A percentile compares a stretch with the other conserved stretches of the same genome.
Evolutionary conservation across 768 basidiomycete species (phyloP).

Genomic region (Boletellus ananas): DNA sequence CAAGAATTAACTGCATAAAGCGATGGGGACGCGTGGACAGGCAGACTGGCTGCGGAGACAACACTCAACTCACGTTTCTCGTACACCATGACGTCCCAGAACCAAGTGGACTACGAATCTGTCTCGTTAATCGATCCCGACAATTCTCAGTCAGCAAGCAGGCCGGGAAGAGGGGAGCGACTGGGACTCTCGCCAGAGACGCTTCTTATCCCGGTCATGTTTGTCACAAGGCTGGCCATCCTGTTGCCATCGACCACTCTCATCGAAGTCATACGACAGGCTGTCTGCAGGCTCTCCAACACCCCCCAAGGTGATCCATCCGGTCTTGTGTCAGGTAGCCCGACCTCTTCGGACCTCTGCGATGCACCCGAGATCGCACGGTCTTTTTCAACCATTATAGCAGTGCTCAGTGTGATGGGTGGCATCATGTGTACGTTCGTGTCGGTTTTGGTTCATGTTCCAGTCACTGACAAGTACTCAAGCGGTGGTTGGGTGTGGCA

Average conservation of each 20-base stretch:
- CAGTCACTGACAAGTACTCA: background rate
- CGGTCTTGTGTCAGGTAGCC: conserved; percentile 5
- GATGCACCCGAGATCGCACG: conserved; percentile 17
- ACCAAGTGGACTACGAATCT: background rate
- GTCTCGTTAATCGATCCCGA: conserved; percentile 8
- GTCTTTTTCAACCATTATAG: conserved; percentile 19
- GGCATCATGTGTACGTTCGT: conserved; percentile 22
- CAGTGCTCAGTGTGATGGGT: conserved; percentile 11
- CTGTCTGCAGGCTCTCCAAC: conserved; percentile 28
- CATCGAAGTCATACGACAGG: conserved; percentile 22
- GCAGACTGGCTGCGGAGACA: too few species aligned
- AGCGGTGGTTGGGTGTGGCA: conserved; percentile 25
- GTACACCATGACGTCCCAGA: too few species aligned
- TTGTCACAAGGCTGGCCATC: conserved; percentile 20
- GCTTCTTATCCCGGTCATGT: conserved; percentile 27
- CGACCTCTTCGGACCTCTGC: conserved; percentile 15
- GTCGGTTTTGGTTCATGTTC: background rate
- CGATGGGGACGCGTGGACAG: too few species aligned
- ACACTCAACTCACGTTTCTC: too few species aligned
- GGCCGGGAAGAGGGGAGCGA: background rate
- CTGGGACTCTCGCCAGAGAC: conserved; percentile 2
- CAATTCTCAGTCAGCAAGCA: background rate
- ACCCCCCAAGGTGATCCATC: conserved; percentile 5
- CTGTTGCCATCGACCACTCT: conserved; percentile 27
- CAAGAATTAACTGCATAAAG: too few species aligned